These are phyloP conservation scores for Cordyceps pruinosa DNA, from an alignment of 2,329 filamentous ascomycete species.

Conservation along the genomic window DNA sequence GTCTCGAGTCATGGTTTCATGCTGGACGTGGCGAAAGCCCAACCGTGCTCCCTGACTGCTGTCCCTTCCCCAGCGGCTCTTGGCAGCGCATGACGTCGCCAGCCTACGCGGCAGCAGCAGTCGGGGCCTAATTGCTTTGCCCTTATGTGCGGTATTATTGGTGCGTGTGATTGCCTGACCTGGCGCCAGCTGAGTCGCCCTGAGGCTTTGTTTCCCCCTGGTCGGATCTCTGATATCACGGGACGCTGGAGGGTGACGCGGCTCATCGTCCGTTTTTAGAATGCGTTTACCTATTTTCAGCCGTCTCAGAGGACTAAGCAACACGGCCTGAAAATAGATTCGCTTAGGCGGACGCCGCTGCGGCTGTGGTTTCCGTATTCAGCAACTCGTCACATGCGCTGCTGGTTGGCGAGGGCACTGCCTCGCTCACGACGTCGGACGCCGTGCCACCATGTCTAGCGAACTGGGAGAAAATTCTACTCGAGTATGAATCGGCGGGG, in stretches of 20 bases:
- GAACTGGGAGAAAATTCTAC: too few relatives aligned
- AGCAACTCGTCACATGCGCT: too few relatives aligned
- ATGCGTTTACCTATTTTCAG: neutral
- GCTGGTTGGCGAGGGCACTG: too few relatives aligned
- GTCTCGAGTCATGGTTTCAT: slow-evolving; percentile 5
- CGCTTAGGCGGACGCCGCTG: neutral
- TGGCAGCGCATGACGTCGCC: slow-evolving; percentile 1
- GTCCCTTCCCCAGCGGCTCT: neutral
- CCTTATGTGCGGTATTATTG: neutral
- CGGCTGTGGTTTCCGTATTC: too few relatives aligned
- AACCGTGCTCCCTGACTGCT: neutral
- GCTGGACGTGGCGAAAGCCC: neutral
- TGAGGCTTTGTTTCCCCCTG: neutral
- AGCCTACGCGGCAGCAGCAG: neutral
- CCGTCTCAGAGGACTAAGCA: neutral
- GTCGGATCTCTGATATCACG: neutral
- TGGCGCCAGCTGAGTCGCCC: neutral
- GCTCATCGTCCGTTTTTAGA: neutral
- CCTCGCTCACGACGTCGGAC: too few relatives aligned
- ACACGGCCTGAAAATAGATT: neutral
- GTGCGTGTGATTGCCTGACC: neutral
- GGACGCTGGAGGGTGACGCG: neutral
- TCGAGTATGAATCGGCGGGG: too few relatives aligned
- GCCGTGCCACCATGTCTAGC: too few relatives aligned
- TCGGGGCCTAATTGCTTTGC: neutral